phyloP scores from a whole-genome alignment of 1,284 basidiomycete species.

The Marasmius tenuissimus region DNA sequence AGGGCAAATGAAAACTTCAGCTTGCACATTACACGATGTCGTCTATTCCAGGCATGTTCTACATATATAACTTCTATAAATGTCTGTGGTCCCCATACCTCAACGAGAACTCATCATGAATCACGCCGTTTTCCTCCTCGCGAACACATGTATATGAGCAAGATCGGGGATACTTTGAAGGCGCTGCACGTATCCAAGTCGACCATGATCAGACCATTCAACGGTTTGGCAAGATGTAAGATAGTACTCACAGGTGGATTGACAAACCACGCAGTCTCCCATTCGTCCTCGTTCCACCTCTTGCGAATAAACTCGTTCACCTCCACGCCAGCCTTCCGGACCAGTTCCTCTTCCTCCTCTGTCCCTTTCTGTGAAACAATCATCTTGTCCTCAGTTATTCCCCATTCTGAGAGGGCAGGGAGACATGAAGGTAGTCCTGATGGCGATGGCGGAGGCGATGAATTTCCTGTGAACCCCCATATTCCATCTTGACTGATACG shows the following conservation, averaged over 20 bases:
- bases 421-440: conserved; percentile 56
- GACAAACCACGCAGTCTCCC: conserved; percentile 87
- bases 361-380: conserved; percentile 47
- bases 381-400: conserved; percentile 59
- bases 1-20: no score
- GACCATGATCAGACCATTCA: neutral
- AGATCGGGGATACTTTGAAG: conserved; percentile 77
- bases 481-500: conserved; percentile 70
- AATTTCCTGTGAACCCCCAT: conserved; percentile 73
- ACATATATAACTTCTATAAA: no score
- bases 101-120: no score
- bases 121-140: conserved; percentile 43
- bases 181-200: conserved; percentile 41
- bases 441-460: conserved; percentile 60
- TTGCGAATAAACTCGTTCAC: conserved; percentile 61
- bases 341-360: conserved; percentile 50
- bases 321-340: conserved; percentile 52
- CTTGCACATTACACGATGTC: no score
- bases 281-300: conserved; percentile 64
- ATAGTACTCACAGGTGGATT: conserved; percentile 68
- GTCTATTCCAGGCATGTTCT: no score
- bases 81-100: no score
- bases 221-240: neutral
- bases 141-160: conserved; percentile 81
- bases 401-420: conserved; percentile 67